Evolutionary conservation across 306 rosid species (phyloP), one percentile per base, ranked within the genome.

Genomic region (Prunus mongolica): DNA sequence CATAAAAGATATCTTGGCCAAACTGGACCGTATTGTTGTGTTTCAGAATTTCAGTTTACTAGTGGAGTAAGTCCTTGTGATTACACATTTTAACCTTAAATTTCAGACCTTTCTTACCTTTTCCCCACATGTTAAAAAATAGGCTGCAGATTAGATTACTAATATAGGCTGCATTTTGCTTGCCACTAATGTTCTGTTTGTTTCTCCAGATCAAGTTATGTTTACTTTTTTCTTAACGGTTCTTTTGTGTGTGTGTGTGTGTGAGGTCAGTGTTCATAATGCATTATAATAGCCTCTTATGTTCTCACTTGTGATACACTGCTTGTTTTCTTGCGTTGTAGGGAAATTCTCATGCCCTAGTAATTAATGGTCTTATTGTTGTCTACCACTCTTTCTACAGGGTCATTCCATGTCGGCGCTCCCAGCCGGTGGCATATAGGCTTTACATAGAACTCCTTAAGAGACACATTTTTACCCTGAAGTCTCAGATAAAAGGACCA

Each of bases 351-450:
- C 20, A 27, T 65, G 28, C 46, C 77, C 15, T 24, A 27, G 62
- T 63, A 46, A 13, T 32, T 27, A 25, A 13, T 24, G 47, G 52
- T 76, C 22, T 52, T 54, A n/a, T 3, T n/a, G 12, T 72, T 72
- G 56, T 10, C 20, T 25, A 13, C 46, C 51, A 7, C 72, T 67
- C 15, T 69, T 72, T 81, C 76, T 72, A 51, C 91, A 95, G 99
- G 89, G 98, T 95, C 72, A 82, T 90, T 85, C 96, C 99, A 58
- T 82, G 87, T 70, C 82, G 99, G 78, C 84, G 77, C 74, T 83
- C 79, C 71, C 96, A 88, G 79, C 97, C 97, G 30, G 93, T 80
- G 18, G 97, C 97, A 3, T 92, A 90, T 77, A 87, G 99, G 77
- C 88, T 92, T 61, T 95, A 92, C 66, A 74, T 95, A 86, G 99